These are phyloP conservation scores for Carex cristatella DNA, from an alignment of 176 grass and related monocot species.

Conservation along the genomic window DNA sequence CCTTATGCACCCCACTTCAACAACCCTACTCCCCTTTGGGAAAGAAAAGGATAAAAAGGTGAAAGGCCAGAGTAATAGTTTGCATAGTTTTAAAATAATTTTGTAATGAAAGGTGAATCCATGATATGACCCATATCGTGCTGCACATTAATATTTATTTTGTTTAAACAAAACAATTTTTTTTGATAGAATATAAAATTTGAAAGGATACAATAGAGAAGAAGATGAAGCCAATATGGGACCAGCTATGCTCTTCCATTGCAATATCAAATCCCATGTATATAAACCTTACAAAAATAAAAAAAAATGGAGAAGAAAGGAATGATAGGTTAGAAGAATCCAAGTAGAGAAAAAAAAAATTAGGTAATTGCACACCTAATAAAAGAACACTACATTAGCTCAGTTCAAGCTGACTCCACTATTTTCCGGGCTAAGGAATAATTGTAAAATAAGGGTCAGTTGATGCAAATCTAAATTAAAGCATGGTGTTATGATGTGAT, in stretches of 20 bases:
- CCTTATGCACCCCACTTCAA: neutral
- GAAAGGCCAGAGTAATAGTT: neutral
- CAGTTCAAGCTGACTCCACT: neutral
- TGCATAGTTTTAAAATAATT: neutral
- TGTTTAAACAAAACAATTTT: neutral
- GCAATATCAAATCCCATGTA: constrained; percentile 99
- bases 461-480: neutral
- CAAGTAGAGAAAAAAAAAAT: neutral
- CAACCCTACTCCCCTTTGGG: neutral
- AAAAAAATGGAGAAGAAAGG: neutral
- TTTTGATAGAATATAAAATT: neutral
- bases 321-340: neutral
- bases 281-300: constrained; percentile 73
- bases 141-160: neutral
- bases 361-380: neutral
- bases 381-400: neutral
- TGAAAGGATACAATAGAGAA: constrained; percentile 99
- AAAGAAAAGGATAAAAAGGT: neutral
- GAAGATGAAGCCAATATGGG: constrained; percentile 95
- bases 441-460: neutral
- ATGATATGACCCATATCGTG: neutral
- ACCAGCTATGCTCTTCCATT: constrained; percentile 99
- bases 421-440: neutral
- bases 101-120: neutral
- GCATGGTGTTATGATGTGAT: neutral